Evolutionary conservation across 805 yeast species (phyloP), one percentile per base, ranked within the genome.

Genomic region (Maudiozyma turicensis): DNA sequence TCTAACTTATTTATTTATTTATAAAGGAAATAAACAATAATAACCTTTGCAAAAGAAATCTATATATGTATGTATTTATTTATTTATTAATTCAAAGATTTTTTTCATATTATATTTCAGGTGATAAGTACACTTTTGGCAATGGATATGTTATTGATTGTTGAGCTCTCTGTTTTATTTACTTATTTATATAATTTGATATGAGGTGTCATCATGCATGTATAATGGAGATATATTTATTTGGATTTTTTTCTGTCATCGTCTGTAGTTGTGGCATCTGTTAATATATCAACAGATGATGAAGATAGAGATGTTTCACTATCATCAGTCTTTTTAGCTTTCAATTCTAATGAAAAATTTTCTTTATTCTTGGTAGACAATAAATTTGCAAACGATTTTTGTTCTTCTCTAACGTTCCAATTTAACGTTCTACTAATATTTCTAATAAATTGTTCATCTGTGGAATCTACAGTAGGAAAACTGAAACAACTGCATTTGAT

Each of bases 371-470:
- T 75, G 30, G 75, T 79, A 39, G 84, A 77, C 35, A 81, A 64
- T 57, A 77, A 66, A 60, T 78, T 83, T 5, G 75, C 76, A 62
- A 87, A 85, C 3, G 95, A 83, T 58, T 86, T 87, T 63, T 91
- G 97, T 49, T 81, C 81, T 61, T 88, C 93, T 55, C 97, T 76
- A 30, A 78, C 88, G 64, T 91, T 91, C 99, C 99, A 93, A 63
- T 91, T 88, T 61, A 93, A 69, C 31, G 95, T 82, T 58, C 95
- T 72, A 64, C 91, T 78, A 43, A 88, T 89, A 60, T 88, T 76
- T 64, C 89, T 95, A 65, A 93, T 75, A 69, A 86, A 81, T 65
- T 87, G 93, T 5, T 84, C 77, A 49, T 80, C 75, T 26, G 84
- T 77, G 1, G 86, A 76, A 53, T 81, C 77, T 3, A 93, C 93